Percentiles rank a stretch among this genome's conserved stretches.
phyloP scores from a whole-genome alignment of 495 filamentous ascomycete genomes.

The Paragyromitra xinjiangensis region DNA sequence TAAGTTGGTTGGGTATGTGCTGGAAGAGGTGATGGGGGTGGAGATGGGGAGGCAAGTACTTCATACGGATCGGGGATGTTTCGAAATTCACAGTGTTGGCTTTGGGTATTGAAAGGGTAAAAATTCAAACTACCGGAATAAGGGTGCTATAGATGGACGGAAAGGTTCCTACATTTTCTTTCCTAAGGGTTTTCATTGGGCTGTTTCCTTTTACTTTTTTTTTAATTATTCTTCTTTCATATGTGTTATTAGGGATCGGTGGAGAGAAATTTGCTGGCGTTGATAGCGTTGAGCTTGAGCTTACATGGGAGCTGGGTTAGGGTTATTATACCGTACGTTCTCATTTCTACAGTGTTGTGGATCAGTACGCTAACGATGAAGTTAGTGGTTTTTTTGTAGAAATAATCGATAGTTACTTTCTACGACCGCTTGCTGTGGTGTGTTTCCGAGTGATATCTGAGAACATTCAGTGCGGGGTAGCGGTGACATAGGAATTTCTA shows the following conservation, averaged over 20 bases:
- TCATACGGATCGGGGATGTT: neutral
- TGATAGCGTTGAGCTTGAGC: neutral
- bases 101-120: neutral
- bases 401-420: conserved; percentile 6
- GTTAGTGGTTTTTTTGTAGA: neutral
- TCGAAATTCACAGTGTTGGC: neutral
- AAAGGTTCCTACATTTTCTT: neutral
- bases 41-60: neutral
- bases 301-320: neutral
- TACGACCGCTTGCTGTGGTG: neutral
- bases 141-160: neutral
- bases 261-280: conserved; percentile 10
- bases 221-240: conserved; percentile 7
- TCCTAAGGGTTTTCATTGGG: neutral
- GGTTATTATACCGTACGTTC: neutral
- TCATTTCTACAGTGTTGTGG: neutral
- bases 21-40: neutral
- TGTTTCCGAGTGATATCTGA: neutral
- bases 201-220: neutral
- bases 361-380: neutral
- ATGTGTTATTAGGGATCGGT: conserved; percentile 8
- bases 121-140: neutral
- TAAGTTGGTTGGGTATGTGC: neutral
- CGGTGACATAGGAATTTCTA: neutral
- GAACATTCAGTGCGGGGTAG: neutral